Base-by-base conservation (phyloP, 2,329 filamentous ascomycete species). In the Orbilia blumenaviensis region DNA sequence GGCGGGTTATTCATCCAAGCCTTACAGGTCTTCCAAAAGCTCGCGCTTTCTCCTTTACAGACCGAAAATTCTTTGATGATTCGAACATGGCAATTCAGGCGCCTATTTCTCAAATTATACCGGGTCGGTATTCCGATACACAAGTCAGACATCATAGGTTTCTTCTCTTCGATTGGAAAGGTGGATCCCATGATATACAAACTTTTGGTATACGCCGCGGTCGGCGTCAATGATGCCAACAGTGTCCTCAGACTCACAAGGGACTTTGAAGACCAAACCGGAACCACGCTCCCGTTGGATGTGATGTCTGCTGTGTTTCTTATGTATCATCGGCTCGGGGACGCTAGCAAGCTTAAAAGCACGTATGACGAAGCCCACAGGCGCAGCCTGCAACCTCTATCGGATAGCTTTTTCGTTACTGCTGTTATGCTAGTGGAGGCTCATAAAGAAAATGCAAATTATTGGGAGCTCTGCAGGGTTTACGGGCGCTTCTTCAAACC, bases 171-270 rank as follows among this genome's bases (percentile, higher is more conserved):
- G 0, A 8, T 71, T 32, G 67, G 62, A 16, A 27, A 14, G 10
- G 44, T 77, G 18, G 73, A 77, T n/a, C 73, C 60, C 6, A n/a
- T 71, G n/a, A 62, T 77, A 18, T 72, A 77, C 52, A 72, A 77
- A 9, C 29, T 63, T 7, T 10, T 77, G 18, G 25, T 77, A 14
- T 77, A 72, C 27, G 34, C 66, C 3, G 73, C 73, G 2, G 61
- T 66, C 9, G 41, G 41, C 3, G 66, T 48, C 2, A 62, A 67
- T 18, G 73, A 77, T 12, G 21, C 32, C 25, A 61, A 48, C 36
- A 46, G 41, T 29, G 66, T 38, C 3, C 2, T 16, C 12, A 56
- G 18, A 27, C 44, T 77, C 10, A 46, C 41, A 3, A 54, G 21
- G 23, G 66, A 77, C 34, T 62, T 62, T 16, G 44, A 62, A 48